phyloP scores from a whole-genome alignment of 139 green algal genomes.

The Picochlorum sp. region DNA sequence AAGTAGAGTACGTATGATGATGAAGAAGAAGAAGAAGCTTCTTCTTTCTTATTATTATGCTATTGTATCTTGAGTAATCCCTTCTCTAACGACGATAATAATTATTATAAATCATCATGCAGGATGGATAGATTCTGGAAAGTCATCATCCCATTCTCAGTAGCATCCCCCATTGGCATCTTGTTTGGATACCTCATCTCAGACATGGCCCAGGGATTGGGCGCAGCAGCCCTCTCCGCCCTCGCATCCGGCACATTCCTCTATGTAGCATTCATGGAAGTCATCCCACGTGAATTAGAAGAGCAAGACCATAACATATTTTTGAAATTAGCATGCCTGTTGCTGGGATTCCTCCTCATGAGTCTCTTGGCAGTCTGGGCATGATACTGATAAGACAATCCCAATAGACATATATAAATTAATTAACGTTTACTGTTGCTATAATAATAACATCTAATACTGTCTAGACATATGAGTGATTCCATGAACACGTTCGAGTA shows the following conservation, averaged over 20 bases:
- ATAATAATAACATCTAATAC: background rate
- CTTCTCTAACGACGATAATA: background rate
- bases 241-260: slow-evolving; percentile 73
- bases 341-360: slow-evolving; percentile 62
- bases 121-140: slow-evolving; percentile 50
- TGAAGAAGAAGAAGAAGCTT: no score
- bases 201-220: slow-evolving; percentile 30
- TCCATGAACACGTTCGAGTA: slow-evolving; percentile 35
- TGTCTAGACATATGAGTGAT: background rate
- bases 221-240: slow-evolving; percentile 45
- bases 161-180: slow-evolving; percentile 63
- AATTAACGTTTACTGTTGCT: background rate
- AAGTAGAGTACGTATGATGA: slow-evolving; percentile 4
- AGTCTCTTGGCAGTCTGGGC: slow-evolving; percentile 70
- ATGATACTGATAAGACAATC: slow-evolving; percentile 11
- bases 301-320: slow-evolving; percentile 22
- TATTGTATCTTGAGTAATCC: background rate
- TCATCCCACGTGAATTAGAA: slow-evolving; percentile 61
- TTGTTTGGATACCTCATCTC: slow-evolving; percentile 47
- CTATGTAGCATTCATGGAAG: slow-evolving; percentile 78
- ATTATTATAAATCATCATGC: background rate
- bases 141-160: slow-evolving; percentile 53
- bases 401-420: background rate
- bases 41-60: background rate
- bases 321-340: slow-evolving; percentile 50